These are phyloP conservation scores for Neoboletus magnificus DNA, from an alignment of 768 basidiomycete species.

Conservation along the genomic window DNA sequence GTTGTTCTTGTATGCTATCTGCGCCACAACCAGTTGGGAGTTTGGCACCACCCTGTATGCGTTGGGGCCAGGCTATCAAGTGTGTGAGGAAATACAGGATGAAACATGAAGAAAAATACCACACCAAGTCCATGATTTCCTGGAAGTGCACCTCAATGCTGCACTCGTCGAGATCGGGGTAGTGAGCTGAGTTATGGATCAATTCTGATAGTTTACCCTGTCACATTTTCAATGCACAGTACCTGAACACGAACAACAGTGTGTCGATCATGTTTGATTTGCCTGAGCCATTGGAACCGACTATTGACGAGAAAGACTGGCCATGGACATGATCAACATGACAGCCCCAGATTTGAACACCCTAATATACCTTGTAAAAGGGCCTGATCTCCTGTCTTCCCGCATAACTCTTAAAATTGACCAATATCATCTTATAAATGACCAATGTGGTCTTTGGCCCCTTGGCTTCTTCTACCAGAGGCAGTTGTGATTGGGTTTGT, in stretches of 20 bases:
- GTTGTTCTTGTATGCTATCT: conserved; percentile 88
- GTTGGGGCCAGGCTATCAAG: conserved; percentile 78
- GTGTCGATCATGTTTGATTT: conserved; percentile 99
- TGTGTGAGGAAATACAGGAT: neutral
- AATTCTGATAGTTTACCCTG: conserved; percentile 95
- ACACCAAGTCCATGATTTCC: conserved; percentile 88
- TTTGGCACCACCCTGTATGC: conserved; percentile 77
- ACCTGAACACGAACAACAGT: conserved; percentile 95
- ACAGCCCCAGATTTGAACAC: neutral
- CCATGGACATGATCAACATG: neutral
- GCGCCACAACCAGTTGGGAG: conserved; percentile 80
- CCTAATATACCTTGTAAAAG: conserved; percentile 81
- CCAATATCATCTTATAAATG: conserved; percentile 89
- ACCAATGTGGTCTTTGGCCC: conserved; percentile 76
- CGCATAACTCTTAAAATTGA: conserved; percentile 97
- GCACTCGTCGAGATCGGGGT: conserved; percentile 82
- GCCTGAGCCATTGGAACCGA: conserved; percentile 96
- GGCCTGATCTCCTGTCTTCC: conserved; percentile 96
- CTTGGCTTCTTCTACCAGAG: conserved; percentile 48
- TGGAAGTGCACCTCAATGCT: conserved; percentile 96
- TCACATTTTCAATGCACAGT: conserved; percentile 95
- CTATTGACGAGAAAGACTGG: conserved; percentile 95
- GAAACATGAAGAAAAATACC: conserved; percentile 18
- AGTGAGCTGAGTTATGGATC: conserved; percentile 92
- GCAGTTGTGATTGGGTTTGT: conserved; percentile 31